phyloP scores from a whole-genome alignment of 192 early-diverging fungal genomes.

The Backusella sp. region DNA sequence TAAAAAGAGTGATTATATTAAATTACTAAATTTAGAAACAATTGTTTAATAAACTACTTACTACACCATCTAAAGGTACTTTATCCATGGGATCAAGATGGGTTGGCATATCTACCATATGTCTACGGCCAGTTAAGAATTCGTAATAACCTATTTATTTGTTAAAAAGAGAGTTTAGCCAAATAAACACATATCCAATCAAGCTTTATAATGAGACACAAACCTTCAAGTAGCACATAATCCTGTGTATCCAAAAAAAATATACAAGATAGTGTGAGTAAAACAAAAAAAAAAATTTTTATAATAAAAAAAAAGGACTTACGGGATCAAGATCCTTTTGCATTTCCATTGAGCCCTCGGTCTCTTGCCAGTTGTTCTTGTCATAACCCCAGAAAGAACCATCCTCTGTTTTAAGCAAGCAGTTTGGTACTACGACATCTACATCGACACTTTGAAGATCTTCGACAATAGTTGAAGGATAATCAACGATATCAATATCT shows the following conservation, averaged over 20 bases:
- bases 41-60: conserved; percentile 15
- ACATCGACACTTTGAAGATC: conserved; percentile 55
- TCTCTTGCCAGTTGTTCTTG: conserved; percentile 62
- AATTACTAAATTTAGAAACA: background rate
- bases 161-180: background rate
- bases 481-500: conserved; percentile 58
- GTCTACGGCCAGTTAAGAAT: conserved; percentile 28
- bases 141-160: conserved; percentile 30
- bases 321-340: conserved; percentile 29
- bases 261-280: conserved; percentile 5
- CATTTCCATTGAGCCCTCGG: conserved; percentile 43
- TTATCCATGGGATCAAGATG: conserved; percentile 26
- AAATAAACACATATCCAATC: background rate
- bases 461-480: conserved; percentile 49
- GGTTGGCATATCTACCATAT: conserved; percentile 32
- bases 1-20: background rate
- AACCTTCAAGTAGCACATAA: conserved; percentile 32
- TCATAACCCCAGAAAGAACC: conserved; percentile 48
- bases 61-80: conserved; percentile 57
- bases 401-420: conserved; percentile 37
- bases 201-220: background rate
- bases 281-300: background rate
- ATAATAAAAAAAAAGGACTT: background rate
- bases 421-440: conserved; percentile 60
- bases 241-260: conserved; percentile 15